Conservation (phyloP, 169 alveolate genomes). For the Eimeria praecox region DNA sequence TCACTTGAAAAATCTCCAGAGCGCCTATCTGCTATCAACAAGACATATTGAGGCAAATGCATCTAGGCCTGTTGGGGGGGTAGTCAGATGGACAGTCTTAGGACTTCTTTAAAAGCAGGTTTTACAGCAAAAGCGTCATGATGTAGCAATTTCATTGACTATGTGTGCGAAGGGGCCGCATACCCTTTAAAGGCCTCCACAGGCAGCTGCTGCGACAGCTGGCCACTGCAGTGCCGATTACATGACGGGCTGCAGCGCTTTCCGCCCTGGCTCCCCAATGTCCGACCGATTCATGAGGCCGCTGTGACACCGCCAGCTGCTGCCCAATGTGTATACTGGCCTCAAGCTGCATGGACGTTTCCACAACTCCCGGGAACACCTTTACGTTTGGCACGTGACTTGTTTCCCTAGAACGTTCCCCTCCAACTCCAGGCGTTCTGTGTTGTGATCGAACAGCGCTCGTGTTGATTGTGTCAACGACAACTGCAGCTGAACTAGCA, state of each 20-base stretch:
- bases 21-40: not conserved
- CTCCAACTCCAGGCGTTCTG: not conserved
- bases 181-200: slow-evolving; percentile 79
- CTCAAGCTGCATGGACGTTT: not conserved
- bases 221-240: slow-evolving; percentile 76
- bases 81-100: not conserved
- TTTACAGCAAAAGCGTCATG: not conserved
- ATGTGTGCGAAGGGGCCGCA: not conserved
- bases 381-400: not conserved
- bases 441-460: not conserved
- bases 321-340: slow-evolving; percentile 10
- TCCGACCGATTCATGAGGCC: not conserved
- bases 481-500: not conserved
- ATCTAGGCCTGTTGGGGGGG: not conserved
- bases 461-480: not conserved
- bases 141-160: not conserved
- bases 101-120: not conserved
- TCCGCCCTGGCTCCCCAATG: not conserved
- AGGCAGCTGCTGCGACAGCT: slow-evolving; percentile 74
- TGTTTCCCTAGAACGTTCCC: not conserved
- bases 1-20: not conserved
- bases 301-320: not conserved
- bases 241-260: slow-evolving; percentile 73
- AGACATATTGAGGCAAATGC: not conserved
- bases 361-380: slow-evolving; percentile 14